phyloP scores from a whole-genome alignment of 352 stramenopile species.

The Phytophthora fragariae region DNA sequence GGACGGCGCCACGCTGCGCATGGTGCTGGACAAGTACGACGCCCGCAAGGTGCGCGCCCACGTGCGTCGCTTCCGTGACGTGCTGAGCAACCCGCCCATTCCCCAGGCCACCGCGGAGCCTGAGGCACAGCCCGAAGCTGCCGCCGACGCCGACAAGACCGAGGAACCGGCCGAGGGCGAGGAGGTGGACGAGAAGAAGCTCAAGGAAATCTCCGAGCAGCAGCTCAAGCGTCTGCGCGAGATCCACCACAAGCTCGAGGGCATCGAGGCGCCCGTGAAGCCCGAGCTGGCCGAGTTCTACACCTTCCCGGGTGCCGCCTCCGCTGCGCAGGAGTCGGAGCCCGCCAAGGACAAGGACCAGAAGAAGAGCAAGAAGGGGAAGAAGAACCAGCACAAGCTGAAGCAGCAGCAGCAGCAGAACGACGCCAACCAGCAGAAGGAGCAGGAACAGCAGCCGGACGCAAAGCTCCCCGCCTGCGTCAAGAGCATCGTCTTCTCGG shows the following conservation, averaged over 20 bases:
- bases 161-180: slow-evolving; percentile 29
- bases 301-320: slow-evolving; percentile 38
- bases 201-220: slow-evolving; percentile 83
- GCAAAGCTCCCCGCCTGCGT: slow-evolving; percentile 85
- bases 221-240: slow-evolving; percentile 81
- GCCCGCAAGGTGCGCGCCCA: slow-evolving; percentile 84
- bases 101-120: slow-evolving; percentile 48
- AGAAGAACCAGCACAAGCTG: slow-evolving; percentile 45
- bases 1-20: slow-evolving; percentile 73
- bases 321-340: slow-evolving; percentile 16
- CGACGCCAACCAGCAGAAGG: slow-evolving; percentile 42
- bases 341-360: slow-evolving; percentile 47
- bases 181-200: slow-evolving; percentile 56
- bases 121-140: slow-evolving; percentile 35
- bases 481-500: slow-evolving; percentile 93
- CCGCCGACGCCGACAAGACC: slow-evolving; percentile 15
- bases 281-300: slow-evolving; percentile 79
- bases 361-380: slow-evolving; percentile 51
- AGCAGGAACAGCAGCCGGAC: slow-evolving; percentile 48
- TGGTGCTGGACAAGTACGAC: slow-evolving; percentile 91
- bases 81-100: slow-evolving; percentile 86
- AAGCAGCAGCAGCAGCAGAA: slow-evolving; percentile 25
- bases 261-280: slow-evolving; percentile 72
- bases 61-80: slow-evolving; percentile 85
- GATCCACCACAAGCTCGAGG: slow-evolving; percentile 86